phyloP scores from a whole-genome alignment of 805 yeast genomes.

The Candida dajiaensis region DNA sequence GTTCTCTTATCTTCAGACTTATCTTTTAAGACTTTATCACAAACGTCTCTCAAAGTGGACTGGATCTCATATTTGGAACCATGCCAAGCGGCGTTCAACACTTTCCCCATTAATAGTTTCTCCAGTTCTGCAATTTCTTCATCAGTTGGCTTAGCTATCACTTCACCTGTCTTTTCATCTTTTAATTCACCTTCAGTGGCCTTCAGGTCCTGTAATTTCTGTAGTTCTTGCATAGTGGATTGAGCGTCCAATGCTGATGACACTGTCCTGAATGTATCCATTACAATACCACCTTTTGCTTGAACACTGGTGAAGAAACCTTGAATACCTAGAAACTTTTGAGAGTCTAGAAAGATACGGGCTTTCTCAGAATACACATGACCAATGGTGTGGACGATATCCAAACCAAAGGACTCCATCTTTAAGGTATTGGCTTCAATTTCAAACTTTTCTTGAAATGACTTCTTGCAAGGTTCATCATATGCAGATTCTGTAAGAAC shows the following conservation, averaged over 20 bases:
- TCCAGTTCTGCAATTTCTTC: constrained; percentile 69
- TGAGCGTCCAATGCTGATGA: constrained; percentile 77
- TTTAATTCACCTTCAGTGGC: constrained; percentile 32
- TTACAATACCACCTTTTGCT: constrained; percentile 68
- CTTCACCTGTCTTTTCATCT: constrained; percentile 44
- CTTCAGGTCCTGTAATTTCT: constrained; percentile 55
- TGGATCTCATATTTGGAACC: constrained; percentile 77
- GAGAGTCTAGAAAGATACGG: constrained; percentile 58
- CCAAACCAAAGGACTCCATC: constrained; percentile 81
- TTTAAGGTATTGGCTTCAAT: constrained; percentile 81
- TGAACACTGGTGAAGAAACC: constrained; percentile 69
- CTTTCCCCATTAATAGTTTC: constrained; percentile 70
- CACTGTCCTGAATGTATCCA: constrained; percentile 66
- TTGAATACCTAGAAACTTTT: constrained; percentile 56
- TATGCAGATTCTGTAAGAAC: constrained; percentile 57
- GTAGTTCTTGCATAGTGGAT: constrained; percentile 65
- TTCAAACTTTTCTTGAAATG: constrained; percentile 59
- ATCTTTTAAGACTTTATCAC: constrained; percentile 60
- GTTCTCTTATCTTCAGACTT: constrained; percentile 39
- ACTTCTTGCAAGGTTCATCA: constrained; percentile 52
- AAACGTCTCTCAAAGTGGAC: constrained; percentile 63
- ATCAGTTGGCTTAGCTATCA: constrained; percentile 49
- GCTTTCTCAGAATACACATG: constrained; percentile 61
- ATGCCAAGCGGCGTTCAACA: constrained; percentile 79
- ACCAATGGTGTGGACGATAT: constrained; percentile 73